A percentile compares a stretch with the other conserved stretches of the same genome.
Conservation (phyloP, 768 basidiomycete genomes). For the Chalciporus chontae region DNA sequence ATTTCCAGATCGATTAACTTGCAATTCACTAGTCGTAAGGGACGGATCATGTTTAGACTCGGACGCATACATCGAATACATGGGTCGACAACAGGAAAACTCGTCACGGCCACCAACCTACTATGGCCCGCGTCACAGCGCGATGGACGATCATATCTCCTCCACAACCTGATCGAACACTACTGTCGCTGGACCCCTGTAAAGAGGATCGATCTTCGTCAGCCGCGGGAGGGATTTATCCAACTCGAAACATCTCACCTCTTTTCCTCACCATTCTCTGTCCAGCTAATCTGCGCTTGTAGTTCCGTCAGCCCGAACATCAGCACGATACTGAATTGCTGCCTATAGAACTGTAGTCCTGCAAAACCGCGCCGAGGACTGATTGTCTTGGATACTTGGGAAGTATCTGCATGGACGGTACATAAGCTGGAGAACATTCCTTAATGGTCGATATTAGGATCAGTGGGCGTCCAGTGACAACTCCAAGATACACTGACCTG, state of each 20-base stretch:
- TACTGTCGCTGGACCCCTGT: conserved; percentile 30
- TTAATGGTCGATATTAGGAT: conserved; percentile 3
- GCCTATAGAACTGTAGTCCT: conserved; percentile 28
- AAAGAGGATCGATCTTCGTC: neutral
- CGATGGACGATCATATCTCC: conserved; percentile 12
- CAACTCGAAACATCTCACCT: conserved; percentile 15
- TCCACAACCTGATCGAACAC: conserved; percentile 33
- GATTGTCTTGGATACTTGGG: conserved; percentile 27
- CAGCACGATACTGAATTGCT: conserved; percentile 38
- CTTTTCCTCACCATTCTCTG: conserved; percentile 30
- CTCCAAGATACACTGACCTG: conserved; percentile 11
- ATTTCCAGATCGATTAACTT: no score
- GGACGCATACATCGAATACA: no score
- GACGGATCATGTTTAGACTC: no score
- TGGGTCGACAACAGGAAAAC: no score
- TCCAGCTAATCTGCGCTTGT: conserved; percentile 46
- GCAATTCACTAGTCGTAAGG: no score
- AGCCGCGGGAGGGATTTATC: neutral
- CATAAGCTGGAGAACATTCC: conserved; percentile 28
- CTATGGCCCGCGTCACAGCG: no score
- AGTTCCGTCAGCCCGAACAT: conserved; percentile 45
- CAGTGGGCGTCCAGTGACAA: neutral
- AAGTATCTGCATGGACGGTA: conserved; percentile 24
- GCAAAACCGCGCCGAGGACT: conserved; percentile 30
- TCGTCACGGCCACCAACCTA: no score